These are phyloP conservation scores for Alternaria rosae DNA, from an alignment of 2,329 filamentous ascomycete species.

Conservation along the genomic window DNA sequence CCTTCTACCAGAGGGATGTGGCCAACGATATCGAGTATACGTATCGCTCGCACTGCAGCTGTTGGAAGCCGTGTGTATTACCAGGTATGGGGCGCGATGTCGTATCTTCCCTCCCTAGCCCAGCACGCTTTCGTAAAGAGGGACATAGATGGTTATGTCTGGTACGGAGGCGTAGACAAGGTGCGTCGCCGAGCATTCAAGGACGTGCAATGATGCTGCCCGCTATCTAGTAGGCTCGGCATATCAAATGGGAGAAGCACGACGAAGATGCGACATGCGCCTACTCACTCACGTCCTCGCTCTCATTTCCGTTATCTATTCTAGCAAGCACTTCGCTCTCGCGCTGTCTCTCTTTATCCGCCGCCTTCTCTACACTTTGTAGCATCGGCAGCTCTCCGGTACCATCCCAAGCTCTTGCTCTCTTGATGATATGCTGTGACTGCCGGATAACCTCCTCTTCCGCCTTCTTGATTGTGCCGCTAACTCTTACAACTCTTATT, in stretches of 20 bases:
- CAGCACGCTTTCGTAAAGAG: background rate
- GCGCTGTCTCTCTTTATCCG: slow-evolving; percentile 28
- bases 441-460: slow-evolving; percentile 88
- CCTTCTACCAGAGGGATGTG: background rate
- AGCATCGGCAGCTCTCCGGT: slow-evolving; percentile 17
- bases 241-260: background rate
- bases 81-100: background rate
- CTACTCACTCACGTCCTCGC: slow-evolving; percentile 34
- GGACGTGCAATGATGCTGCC: background rate
- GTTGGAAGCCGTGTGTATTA: background rate
- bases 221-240: background rate
- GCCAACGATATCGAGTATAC: background rate
- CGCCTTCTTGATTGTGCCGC: slow-evolving; percentile 89
- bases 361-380: slow-evolving; percentile 32
- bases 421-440: slow-evolving; percentile 74
- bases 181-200: background rate
- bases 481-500: slow-evolving; percentile 84
- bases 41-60: background rate
- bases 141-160: background rate
- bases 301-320: slow-evolving; percentile 23
- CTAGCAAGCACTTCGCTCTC: slow-evolving; percentile 26
- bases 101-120: background rate
- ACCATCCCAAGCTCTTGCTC: slow-evolving; percentile 62
- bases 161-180: background rate
- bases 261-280: background rate